phyloP scores from a whole-genome alignment of 169 alveolate genomes.

The Babesia sp. region DNA sequence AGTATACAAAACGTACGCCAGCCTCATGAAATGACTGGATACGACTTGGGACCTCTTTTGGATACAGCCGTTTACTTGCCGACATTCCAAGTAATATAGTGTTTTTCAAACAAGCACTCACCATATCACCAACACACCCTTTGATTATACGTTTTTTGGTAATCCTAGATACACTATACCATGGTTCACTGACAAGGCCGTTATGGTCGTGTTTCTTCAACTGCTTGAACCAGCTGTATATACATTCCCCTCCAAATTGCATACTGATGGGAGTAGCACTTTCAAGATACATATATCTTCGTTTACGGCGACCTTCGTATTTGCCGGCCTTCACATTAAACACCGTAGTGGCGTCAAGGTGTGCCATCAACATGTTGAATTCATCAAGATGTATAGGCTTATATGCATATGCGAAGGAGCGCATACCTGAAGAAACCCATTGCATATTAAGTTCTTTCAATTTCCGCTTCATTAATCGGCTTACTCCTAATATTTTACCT shows the following conservation, averaged over 20 bases:
- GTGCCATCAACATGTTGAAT: slow-evolving; percentile 57
- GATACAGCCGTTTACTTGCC: slow-evolving; percentile 46
- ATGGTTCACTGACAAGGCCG: slow-evolving; percentile 2
- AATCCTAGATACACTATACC: slow-evolving; percentile 2
- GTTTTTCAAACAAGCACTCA: slow-evolving; percentile 50
- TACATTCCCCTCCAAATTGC: slow-evolving; percentile 30
- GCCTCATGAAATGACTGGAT: slow-evolving; percentile 70
- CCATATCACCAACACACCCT: slow-evolving; percentile 60
- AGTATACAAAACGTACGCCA: slow-evolving; percentile 77
- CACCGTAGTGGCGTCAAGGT: slow-evolving; percentile 46
- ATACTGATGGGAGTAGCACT: slow-evolving; percentile 1
- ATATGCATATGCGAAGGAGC: slow-evolving; percentile 55
- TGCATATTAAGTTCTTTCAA: slow-evolving; percentile 60
- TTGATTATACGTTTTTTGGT: slow-evolving; percentile 31
- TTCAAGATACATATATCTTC: slow-evolving; percentile 30
- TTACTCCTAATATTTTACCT: slow-evolving; percentile 33
- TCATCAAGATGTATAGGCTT: slow-evolving; percentile 63
- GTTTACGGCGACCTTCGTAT: slow-evolving; percentile 38
- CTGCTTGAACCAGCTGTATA: slow-evolving; percentile 30
- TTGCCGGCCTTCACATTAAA: slow-evolving; percentile 22
- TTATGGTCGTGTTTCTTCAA: slow-evolving; percentile 22
- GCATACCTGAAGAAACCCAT: slow-evolving; percentile 68
- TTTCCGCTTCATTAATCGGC: slow-evolving; percentile 50
- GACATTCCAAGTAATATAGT: slow-evolving; percentile 52
- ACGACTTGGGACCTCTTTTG: slow-evolving; percentile 59